A percentile compares a stretch with the other conserved stretches of the same genome.
Conservation (phyloP, 2,329 filamentous ascomycete genomes). For the Alternaria panax region DNA sequence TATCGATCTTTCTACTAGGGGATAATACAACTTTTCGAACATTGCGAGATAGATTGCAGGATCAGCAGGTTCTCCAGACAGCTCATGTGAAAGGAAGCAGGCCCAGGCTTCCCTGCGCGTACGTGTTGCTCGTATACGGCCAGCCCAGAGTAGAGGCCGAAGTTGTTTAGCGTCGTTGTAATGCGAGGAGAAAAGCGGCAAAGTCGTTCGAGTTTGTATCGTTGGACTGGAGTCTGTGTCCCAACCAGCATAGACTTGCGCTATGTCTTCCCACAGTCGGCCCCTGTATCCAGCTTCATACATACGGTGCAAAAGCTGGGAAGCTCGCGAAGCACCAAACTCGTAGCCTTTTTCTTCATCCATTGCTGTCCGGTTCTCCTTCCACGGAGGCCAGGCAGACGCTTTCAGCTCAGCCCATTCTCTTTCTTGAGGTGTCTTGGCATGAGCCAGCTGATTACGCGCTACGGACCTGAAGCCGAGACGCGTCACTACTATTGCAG, state of each 20-base stretch:
- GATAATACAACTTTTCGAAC: conserved; percentile 62
- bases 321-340: conserved; percentile 65
- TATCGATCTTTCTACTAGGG: conserved; percentile 15
- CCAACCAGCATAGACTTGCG: conserved; percentile 66
- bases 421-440: conserved; percentile 63
- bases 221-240: conserved; percentile 69
- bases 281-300: conserved; percentile 65
- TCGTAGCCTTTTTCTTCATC: conserved; percentile 65
- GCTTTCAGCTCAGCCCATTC: conserved; percentile 67
- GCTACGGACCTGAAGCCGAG: conserved; percentile 65
- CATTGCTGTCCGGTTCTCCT: conserved; percentile 66
- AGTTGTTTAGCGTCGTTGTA: conserved; percentile 8
- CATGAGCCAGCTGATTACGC: conserved; percentile 64
- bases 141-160: conserved; percentile 59
- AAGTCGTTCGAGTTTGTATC: conserved; percentile 64
- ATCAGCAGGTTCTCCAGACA: conserved; percentile 48
- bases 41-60: conserved; percentile 62
- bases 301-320: conserved; percentile 63
- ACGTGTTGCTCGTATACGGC: conserved; percentile 65
- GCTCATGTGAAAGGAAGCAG: conserved; percentile 65
- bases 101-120: conserved; percentile 71
- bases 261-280: conserved; percentile 61
- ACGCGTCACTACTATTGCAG: conserved; percentile 63
- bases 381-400: conserved; percentile 71
- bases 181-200: conserved; percentile 32